Conservation (phyloP, 1,139 yeast genomes). For the Yamadazyma dushanensis region DNA sequence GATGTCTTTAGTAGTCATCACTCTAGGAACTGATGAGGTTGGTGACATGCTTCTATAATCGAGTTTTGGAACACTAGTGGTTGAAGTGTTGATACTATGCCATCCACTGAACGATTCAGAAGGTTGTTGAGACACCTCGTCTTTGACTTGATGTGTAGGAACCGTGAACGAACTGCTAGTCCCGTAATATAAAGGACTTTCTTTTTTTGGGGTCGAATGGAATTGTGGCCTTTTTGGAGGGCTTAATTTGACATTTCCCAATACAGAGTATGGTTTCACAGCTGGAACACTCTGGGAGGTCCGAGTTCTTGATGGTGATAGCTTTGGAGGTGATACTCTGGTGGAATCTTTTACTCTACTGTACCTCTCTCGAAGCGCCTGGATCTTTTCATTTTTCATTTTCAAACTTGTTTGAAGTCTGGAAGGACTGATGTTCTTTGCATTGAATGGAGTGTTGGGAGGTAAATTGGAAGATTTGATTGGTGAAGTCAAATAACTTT, state of each 20-base stretch:
- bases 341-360: constrained; percentile 21
- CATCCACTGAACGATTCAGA: neutral
- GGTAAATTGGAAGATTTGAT: constrained; percentile 22
- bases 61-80: neutral
- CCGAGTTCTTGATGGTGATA: neutral
- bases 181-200: neutral
- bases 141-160: neutral
- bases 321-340: constrained; percentile 2
- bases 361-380: constrained; percentile 36
- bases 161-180: neutral
- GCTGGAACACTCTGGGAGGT: neutral
- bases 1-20: constrained; percentile 17
- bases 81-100: neutral
- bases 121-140: neutral
- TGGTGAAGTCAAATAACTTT: constrained; percentile 36
- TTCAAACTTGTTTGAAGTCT: constrained; percentile 41
- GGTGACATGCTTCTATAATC: neutral
- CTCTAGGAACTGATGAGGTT: neutral
- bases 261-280: constrained; percentile 8
- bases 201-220: constrained; percentile 12
- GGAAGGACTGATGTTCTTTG: constrained; percentile 35
- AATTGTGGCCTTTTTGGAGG: constrained; percentile 40
- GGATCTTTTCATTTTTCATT: constrained; percentile 33
- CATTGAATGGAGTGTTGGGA: constrained; percentile 24
- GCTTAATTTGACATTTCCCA: constrained; percentile 8